Base-by-base conservation (phyloP, 163 green algal genomes). In the Volvox carteri region DNA sequence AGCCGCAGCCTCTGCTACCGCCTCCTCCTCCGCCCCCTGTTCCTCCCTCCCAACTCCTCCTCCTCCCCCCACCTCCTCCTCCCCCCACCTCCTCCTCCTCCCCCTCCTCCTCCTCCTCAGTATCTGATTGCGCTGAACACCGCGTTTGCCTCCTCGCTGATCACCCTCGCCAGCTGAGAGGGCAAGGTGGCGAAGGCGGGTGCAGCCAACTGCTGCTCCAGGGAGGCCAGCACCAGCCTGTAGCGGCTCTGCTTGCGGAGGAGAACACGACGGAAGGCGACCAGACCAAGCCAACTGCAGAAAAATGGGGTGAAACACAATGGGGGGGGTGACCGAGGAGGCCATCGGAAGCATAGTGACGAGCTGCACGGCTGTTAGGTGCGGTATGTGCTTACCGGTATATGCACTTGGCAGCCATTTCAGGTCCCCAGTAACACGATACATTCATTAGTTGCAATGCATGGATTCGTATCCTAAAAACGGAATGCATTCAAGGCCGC, bases 251-350 rank as follows among this genome's bases (percentile, higher is more conserved):
- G 89, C 90, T 95, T 95, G 65, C 90, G 91, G 9, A 44, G 19
- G 50, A 98, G 90, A 52, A 97, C 94, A 0, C 56, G 75, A 11
- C 78, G 62, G 75, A 97, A 98, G 7, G 96, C 96, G 8, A 86
- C 74, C 19, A 98, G 90, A 21, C 93, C 95, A 72, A 98, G 92
- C 92, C 93, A 97, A 30, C 81, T 88, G 81, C 8, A 33, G 12
- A 44, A 12, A 35, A 33, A 12, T 4, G 2, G 6, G 65, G 30
- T 23, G 8, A 14, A 2, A 33, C 30, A 12, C 19, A 46, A 33
- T 7, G 12, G n/a, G 73, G 23, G 42, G 44, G 73, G 44, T n/a
- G 12, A 28, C 18, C 4, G 42, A 7, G 9, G 25, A 46, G 41
- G 46, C 56, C 30, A 23, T 33, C 14, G 33, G 6, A 28, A 46